Evolutionary conservation across 805 yeast genomes (phyloP), one percentile per base, ranked within the genome.

Genomic region (Ogataea thermomethanolica): DNA sequence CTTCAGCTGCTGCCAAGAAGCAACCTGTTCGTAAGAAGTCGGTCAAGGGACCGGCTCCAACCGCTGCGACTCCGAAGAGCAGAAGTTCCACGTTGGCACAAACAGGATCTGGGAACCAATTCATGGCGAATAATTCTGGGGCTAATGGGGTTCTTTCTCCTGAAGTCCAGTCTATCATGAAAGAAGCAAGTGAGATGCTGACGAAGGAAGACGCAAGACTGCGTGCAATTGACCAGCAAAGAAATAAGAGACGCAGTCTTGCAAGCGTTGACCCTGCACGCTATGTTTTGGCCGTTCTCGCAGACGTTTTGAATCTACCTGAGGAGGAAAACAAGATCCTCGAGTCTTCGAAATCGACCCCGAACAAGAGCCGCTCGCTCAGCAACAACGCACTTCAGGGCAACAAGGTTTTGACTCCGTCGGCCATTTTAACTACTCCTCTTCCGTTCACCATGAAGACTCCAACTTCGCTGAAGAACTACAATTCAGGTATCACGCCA

Each of bases 231-330:
- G 80, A 74, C 49, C 54, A 64, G 10, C 70, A 69, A 44, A 59
- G 73, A 45, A 64, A 63, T 33, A 68, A 61, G 44, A 59, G 81
- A 39, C 63, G 76, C 31, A 76, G 70, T 36, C 61, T 76, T 30
- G 70, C 73, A 1, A 56, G 56, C 36, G 44, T 56, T 15, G 75
- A 76, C 50, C 75, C 80, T 0, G 67, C 70, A 32, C 59, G 62
- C 37, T 77, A 73, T 53, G 71, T 76, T 49, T 63, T 69, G 33
- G 73, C 78, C 0, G 71, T 79, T 2, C 60, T 77, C 39, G 69
- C 77, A 7, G 76, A 76, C 53, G 59, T 73, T 26, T 60, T 76
- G 44, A 75, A 70, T 29, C 50, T 76, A 20, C 69, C 68, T 7
- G 74, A 67, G 9, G 64, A 66, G 25, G 66, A 61, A 40, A 50